Evolutionary conservation across 108 stramenopile genomes (phyloP), one percentile per base, ranked within the genome.

Genomic region (Nitzschia sp.): DNA sequence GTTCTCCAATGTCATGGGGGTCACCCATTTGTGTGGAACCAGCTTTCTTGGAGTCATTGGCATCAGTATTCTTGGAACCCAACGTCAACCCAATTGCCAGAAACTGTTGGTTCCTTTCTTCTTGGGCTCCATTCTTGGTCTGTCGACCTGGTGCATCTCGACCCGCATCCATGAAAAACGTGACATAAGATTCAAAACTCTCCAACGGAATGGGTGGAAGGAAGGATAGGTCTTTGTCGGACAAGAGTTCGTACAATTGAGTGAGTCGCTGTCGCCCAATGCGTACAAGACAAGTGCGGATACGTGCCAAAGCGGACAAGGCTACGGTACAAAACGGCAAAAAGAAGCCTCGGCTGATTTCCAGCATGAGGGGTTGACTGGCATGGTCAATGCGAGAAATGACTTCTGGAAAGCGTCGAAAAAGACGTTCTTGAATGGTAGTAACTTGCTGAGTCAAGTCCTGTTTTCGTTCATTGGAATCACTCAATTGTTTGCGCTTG

Each of bases 271-370:
- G 22, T 22, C 51, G 53, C 66, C 77, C 83, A 19, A 78, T 48
- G 38, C 59, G 64, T 59, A 71, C 15, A 0, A 75, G 17, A 0
- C 79, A 29, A 40, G 55, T 22, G 34, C 76, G 79, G 55, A 78
- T 78, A 7, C 83, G 60, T 7, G 76, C 76, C 39, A 80, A 20
- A 0, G 80, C 69, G 20, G 69, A 72, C 53, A 89, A 34, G 5
- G 83, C 84, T 0, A 87, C 84, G 8, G 86, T 86, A 37, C 74
- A 73, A 57, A 89, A 80, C 21, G 90, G 87, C n/a, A 88, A 66
- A 74, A 91, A 91, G 71, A 82, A 87, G 8, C 87, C 87, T 50
- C 90, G 58, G 29, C 76, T 75, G 14, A 87, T 60, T 65, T 91
- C 90, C 26, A 54, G 67, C 38, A 83, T 51, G 11, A 89, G 62